Percentiles rank a stretch among this genome's conserved stretches.
Conservation (phyloP, 2,329 filamentous ascomycete species). For the Claviceps fusiformis region DNA sequence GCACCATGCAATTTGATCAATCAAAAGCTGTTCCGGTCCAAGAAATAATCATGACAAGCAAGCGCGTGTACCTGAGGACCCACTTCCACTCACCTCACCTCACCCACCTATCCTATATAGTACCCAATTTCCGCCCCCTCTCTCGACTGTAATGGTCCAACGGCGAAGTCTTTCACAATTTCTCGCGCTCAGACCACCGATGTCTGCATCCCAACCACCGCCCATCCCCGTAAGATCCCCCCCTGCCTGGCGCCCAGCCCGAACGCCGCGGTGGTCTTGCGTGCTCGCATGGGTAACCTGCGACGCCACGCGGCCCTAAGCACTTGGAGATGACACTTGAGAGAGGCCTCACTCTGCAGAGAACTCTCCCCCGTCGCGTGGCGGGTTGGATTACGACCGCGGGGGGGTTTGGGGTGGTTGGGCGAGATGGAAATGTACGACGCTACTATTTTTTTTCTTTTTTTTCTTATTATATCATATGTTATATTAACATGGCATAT, state of each 20-base stretch:
- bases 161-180: constrained; percentile 41
- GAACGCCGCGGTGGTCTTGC: constrained; percentile 50
- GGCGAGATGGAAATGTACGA: constrained; percentile 42
- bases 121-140: neutral
- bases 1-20: neutral
- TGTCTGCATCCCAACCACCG: constrained; percentile 20
- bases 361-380: constrained; percentile 56
- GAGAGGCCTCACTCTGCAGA: constrained; percentile 63
- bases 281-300: constrained; percentile 55
- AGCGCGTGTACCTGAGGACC: neutral
- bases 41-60: neutral
- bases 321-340: constrained; percentile 55
- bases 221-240: constrained; percentile 44
- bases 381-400: constrained; percentile 55
- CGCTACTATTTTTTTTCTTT: constrained; percentile 25
- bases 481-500: no score
- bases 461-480: neutral
- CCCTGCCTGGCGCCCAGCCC: constrained; percentile 47
- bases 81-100: neutral
- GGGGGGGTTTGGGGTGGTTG: constrained; percentile 43
- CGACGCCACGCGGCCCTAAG: constrained; percentile 50
- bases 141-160: constrained; percentile 49
- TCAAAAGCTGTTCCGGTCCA: neutral
- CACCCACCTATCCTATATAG: constrained; percentile 10
- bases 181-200: constrained; percentile 19